A percentile compares a stretch with the other conserved stretches of the same genome.
These are phyloP conservation scores for Coniferiporia weirii DNA, from an alignment of 1,284 basidiomycete species.

Conservation along the genomic window DNA sequence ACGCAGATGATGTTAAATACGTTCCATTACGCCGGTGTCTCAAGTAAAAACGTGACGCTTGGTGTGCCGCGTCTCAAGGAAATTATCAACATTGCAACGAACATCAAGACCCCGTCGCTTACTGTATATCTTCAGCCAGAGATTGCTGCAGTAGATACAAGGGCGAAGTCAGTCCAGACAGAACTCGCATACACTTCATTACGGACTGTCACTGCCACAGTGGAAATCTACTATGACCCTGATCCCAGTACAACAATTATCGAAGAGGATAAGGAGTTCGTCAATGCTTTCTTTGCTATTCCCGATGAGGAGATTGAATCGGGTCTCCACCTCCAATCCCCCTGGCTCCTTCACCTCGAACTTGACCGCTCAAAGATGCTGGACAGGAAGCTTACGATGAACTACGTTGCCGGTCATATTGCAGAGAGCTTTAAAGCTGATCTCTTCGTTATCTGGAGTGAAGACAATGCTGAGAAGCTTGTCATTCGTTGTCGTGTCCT, in stretches of 20 bases:
- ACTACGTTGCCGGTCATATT: slow-evolving; percentile 91
- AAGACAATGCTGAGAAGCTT: slow-evolving; percentile 97
- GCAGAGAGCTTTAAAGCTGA: slow-evolving; percentile 95
- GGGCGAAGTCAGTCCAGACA: slow-evolving; percentile 87
- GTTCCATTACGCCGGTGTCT: slow-evolving; percentile 97
- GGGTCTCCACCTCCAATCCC: slow-evolving; percentile 89
- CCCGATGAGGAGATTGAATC: slow-evolving; percentile 95
- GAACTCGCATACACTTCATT: slow-evolving; percentile 93
- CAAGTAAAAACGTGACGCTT: slow-evolving; percentile 43
- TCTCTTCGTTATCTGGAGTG: slow-evolving; percentile 97
- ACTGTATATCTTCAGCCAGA: slow-evolving; percentile 83
- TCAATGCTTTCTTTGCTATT: slow-evolving; percentile 99
- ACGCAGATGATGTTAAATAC: slow-evolving; percentile 99
- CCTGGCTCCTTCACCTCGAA: slow-evolving; percentile 96
- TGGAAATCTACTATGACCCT: slow-evolving; percentile 99
- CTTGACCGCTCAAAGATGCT: slow-evolving; percentile 98
- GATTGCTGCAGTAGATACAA: slow-evolving; percentile 53
- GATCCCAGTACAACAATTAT: slow-evolving; percentile 91
- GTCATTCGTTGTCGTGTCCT: slow-evolving; percentile 95
- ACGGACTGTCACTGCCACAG: slow-evolving; percentile 90
- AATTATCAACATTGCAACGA: slow-evolving; percentile 98
- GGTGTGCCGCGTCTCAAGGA: slow-evolving; percentile 82
- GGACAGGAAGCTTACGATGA: slow-evolving; percentile 94
- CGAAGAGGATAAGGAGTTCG: slow-evolving; percentile 94
- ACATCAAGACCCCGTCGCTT: slow-evolving; percentile 97